A percentile compares a stretch with the other conserved stretches of the same genome.
Conservation (phyloP, 1,284 basidiomycete genomes). For the Sporisorium graminicola region DNA sequence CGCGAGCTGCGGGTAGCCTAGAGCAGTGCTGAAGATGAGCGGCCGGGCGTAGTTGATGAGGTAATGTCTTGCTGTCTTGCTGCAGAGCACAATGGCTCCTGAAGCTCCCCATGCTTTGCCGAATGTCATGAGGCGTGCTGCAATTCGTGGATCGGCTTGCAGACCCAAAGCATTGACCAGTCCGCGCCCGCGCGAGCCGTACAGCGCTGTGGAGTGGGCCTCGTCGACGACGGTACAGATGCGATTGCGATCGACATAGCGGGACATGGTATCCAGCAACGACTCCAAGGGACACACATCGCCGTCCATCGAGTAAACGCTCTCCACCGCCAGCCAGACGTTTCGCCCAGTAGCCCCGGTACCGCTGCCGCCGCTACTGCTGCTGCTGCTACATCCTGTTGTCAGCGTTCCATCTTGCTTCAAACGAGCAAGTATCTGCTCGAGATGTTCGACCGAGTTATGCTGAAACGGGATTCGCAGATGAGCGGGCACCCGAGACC, state of each 20-base stretch:
- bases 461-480: constrained; percentile 38
- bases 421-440: constrained; percentile 18
- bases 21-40: constrained; percentile 71
- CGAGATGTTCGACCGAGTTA: constrained; percentile 29
- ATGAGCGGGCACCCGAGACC: constrained; percentile 72
- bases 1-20: constrained; percentile 69
- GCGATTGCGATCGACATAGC: constrained; percentile 73
- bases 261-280: constrained; percentile 77
- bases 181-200: constrained; percentile 70
- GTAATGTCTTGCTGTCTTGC: constrained; percentile 81
- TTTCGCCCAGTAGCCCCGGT: constrained; percentile 40
- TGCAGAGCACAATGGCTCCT: constrained; percentile 81
- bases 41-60: constrained; percentile 92
- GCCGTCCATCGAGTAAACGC: constrained; percentile 95
- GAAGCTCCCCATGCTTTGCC: constrained; percentile 65
- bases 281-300: constrained; percentile 82
- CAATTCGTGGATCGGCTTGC: constrained; percentile 25
- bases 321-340: constrained; percentile 81
- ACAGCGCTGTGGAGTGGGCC: constrained; percentile 81
- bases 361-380: too few relatives aligned
- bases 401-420: constrained; percentile 8
- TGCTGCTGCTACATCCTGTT: constrained; percentile 3
- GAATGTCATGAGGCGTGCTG: constrained; percentile 63
- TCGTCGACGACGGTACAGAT: constrained; percentile 79
- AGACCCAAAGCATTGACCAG: constrained; percentile 50